A percentile compares a stretch with the other conserved stretches of the same genome.
Conservation (phyloP, 208 protist genomes). For the Leishmania turanica region DNA sequence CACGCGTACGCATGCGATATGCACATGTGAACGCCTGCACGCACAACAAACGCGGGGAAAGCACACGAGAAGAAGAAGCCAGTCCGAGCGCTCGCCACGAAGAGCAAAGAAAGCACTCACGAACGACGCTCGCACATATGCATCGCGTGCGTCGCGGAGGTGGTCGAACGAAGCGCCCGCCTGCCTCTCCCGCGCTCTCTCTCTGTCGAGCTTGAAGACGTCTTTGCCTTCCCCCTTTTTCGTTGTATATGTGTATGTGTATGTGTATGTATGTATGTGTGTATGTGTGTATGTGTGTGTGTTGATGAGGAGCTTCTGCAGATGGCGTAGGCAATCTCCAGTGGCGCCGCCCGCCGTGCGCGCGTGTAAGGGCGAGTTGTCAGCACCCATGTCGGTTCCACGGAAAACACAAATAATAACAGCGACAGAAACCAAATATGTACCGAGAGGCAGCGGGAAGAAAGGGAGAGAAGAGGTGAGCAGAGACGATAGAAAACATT, state of each 20-base stretch:
- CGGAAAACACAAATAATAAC: background rate
- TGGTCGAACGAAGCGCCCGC: background rate
- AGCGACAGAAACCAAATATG: background rate
- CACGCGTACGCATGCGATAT: background rate
- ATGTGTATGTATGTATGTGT: background rate
- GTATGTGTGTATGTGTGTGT: background rate
- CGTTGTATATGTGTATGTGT: background rate
- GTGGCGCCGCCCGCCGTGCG: background rate
- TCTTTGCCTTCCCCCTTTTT: background rate
- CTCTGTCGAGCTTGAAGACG: background rate
- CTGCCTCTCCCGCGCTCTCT: background rate
- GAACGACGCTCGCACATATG: background rate
- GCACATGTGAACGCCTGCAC: background rate
- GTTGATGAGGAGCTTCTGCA: background rate
- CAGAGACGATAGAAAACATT: background rate
- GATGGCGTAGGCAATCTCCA: background rate
- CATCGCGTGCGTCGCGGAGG: background rate
- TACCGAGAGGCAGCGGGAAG: background rate
- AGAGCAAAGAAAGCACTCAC: background rate
- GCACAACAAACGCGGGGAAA: background rate
- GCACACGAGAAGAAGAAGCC: background rate
- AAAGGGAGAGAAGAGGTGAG: background rate
- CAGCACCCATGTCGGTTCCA: background rate
- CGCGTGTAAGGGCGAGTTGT: constrained; percentile 1
- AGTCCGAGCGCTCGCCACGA: background rate